A percentile compares a stretch with the other conserved stretches of the same genome.
phyloP scores from a whole-genome alignment of 2,329 filamentous ascomycete species.

The Teratosphaeria destructans region DNA sequence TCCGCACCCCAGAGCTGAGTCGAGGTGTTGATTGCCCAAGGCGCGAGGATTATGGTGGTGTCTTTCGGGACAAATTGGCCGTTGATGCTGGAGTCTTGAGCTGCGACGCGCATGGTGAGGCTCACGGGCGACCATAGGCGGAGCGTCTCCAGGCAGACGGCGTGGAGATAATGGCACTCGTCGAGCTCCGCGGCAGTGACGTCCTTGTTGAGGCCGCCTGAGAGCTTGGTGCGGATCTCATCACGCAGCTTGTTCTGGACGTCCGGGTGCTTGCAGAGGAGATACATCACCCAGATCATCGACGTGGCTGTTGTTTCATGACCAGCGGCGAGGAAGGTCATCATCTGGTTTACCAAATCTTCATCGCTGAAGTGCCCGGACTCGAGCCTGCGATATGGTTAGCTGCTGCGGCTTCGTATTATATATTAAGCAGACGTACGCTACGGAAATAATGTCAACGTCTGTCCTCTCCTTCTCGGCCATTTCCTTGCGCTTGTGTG shows the following conservation, averaged over 20 bases:
- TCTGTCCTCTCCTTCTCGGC: conserved; percentile 36
- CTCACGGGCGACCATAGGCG: conserved; percentile 64
- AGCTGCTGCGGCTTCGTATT: background rate
- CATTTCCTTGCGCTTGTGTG: conserved; percentile 54
- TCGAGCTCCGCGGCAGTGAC: conserved; percentile 54
- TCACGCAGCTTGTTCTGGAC: conserved; percentile 39
- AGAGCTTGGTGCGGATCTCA: conserved; percentile 39
- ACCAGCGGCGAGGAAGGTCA: conserved; percentile 74
- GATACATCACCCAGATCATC: conserved; percentile 45
- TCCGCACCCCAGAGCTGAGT: conserved; percentile 64
- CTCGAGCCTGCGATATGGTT: conserved; percentile 37
- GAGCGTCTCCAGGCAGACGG: conserved; percentile 67
- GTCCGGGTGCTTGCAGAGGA: conserved; percentile 40
- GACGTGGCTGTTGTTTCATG: conserved; percentile 47
- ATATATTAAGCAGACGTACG: conserved; percentile 23
- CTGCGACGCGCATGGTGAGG: conserved; percentile 56
- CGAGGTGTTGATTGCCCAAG: conserved; percentile 60
- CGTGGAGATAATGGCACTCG: conserved; percentile 66
- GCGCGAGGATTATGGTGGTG: conserved; percentile 55
- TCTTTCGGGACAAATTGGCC: conserved; percentile 58
- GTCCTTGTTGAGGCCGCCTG: conserved; percentile 29
- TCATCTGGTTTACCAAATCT: conserved; percentile 75
- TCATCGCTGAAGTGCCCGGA: conserved; percentile 68
- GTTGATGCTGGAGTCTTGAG: conserved; percentile 53
- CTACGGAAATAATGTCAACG: conserved; percentile 70